Evolutionary conservation across 768 basidiomycete species (phyloP).

Genomic region (Panaeolus papilionaceus): DNA sequence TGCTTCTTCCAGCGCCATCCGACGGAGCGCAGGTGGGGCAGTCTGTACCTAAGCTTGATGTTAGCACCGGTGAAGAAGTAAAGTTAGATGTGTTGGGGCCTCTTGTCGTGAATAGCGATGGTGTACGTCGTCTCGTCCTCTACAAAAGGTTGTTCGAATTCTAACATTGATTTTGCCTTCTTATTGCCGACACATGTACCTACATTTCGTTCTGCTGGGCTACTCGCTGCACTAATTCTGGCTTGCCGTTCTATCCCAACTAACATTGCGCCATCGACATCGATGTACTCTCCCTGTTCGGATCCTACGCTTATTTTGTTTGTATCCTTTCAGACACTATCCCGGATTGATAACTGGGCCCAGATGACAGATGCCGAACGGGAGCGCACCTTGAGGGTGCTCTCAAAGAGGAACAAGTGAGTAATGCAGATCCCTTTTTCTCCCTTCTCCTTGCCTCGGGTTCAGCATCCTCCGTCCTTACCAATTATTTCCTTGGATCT

Average conservation of each 20-base stretch:
- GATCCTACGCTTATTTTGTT: not conserved
- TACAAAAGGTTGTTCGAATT: not conserved
- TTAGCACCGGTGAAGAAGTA: constrained; percentile 32
- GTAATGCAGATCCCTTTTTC: constrained; percentile 19
- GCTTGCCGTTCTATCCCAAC: not conserved
- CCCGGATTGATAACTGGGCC: constrained; percentile 70
- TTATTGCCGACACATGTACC: not conserved
- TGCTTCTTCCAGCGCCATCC: not conserved
- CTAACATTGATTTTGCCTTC: not conserved
- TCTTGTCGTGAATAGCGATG: constrained; percentile 72
- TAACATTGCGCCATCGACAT: not conserved
- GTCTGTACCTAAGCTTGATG: constrained; percentile 12
- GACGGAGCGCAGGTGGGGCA: not conserved
- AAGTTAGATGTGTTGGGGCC: constrained; percentile 68
- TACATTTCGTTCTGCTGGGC: not conserved
- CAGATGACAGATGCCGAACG: constrained; percentile 62
- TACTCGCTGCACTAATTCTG: not conserved
- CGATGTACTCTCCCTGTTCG: no score
- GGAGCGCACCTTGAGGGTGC: constrained; percentile 59
- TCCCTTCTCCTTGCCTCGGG: not conserved
- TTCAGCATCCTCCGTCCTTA: not conserved
- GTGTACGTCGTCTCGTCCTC: constrained; percentile 44
- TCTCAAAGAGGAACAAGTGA: constrained; percentile 59
- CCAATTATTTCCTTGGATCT: not conserved
- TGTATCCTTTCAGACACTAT: constrained; percentile 54